Evolutionary conservation across 2,329 filamentous ascomycete species (phyloP).

Genomic region (Sporothrix phasma): DNA sequence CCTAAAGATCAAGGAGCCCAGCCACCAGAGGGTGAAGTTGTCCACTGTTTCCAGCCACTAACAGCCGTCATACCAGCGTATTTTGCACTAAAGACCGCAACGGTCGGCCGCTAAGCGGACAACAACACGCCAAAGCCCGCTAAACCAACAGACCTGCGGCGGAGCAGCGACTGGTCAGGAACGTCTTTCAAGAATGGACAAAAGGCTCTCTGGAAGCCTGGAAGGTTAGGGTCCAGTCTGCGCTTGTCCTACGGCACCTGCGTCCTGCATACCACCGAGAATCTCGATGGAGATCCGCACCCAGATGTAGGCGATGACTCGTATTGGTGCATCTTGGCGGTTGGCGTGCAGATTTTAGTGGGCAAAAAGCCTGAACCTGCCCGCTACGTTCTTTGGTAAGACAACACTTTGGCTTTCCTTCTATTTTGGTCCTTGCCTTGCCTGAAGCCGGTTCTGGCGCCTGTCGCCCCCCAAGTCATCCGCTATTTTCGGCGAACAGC

Average conservation of each 20-base stretch:
- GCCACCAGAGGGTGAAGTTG: background rate
- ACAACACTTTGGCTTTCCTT: background rate
- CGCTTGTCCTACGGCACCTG: background rate
- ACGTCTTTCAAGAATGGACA: background rate
- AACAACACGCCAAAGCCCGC: background rate
- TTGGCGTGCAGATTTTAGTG: background rate
- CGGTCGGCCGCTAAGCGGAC: background rate
- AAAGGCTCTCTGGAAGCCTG: background rate
- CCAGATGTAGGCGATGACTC: background rate
- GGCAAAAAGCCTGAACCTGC: background rate
- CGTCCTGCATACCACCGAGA: background rate
- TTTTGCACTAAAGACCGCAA: background rate
- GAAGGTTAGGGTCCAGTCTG: background rate
- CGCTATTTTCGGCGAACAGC: background rate
- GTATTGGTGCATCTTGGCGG: background rate
- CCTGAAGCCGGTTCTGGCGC: background rate
- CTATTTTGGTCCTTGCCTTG: background rate
- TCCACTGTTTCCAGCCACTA: background rate
- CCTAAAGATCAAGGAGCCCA: background rate
- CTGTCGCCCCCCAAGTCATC: background rate
- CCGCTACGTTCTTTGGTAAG: too few species aligned
- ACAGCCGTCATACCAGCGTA: background rate
- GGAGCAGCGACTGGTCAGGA: slow-evolving; percentile 7
- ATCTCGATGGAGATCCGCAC: background rate
- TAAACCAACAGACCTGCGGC: slow-evolving; percentile 2